phyloP scores from a whole-genome alignment of 1,284 basidiomycete species.

The Leccinum idahoense region DNA sequence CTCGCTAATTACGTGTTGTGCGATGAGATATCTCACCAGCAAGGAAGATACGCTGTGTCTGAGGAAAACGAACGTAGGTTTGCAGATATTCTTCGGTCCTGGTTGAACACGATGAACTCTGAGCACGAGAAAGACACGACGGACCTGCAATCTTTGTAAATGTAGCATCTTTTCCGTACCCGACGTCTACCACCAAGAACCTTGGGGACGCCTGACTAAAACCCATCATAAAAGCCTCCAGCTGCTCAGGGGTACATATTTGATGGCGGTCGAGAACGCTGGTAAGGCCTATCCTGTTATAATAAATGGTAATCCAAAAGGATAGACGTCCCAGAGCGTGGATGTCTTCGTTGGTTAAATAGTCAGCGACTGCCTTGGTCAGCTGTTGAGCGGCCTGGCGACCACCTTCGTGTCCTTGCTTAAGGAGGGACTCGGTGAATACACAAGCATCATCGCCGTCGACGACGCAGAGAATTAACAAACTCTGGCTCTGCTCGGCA shows the following conservation, averaged over 20 bases:
- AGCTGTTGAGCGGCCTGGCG: conserved; percentile 60
- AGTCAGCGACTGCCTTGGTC: conserved; percentile 59
- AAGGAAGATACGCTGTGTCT: conserved; percentile 70
- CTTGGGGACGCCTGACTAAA: conserved; percentile 68
- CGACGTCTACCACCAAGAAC: conserved; percentile 69
- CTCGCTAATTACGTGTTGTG: neutral
- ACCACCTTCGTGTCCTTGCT: conserved; percentile 64
- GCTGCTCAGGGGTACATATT: conserved; percentile 57
- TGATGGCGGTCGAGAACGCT: conserved; percentile 46
- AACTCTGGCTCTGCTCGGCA: conserved; percentile 46
- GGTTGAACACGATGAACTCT: conserved; percentile 3
- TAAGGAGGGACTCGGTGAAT: conserved; percentile 54
- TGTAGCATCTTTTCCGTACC: conserved; percentile 56
- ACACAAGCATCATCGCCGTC: conserved; percentile 69
- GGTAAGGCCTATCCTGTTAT: conserved; percentile 54
- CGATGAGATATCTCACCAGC: conserved; percentile 42
- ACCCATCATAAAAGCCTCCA: conserved; percentile 63
- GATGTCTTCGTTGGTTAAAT: conserved; percentile 54
- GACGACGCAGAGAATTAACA: conserved; percentile 67
- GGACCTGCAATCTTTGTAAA: conserved; percentile 73
- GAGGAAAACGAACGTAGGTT: conserved; percentile 69
- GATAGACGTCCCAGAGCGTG: conserved; percentile 55
- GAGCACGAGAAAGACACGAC: conserved; percentile 1
- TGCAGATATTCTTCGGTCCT: conserved; percentile 60
- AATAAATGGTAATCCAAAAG: conserved; percentile 69